Conservation (phyloP, 2,329 filamentous ascomycete genomes). For the Mollisiaceae sp. region DNA sequence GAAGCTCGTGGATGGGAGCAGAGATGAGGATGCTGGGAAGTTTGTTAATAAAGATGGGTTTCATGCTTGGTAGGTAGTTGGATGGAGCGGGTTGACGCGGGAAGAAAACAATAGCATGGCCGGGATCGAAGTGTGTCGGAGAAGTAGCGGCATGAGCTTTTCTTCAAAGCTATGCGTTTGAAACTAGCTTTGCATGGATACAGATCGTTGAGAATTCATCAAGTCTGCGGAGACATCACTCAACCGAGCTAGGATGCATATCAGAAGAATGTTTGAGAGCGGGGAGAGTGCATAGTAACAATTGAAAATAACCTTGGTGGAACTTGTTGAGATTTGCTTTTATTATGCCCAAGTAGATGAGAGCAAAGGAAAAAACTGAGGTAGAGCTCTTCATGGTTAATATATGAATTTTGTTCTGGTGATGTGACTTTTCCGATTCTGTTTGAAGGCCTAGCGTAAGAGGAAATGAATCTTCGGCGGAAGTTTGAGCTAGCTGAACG, state of each 20-base stretch:
- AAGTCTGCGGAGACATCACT: too few species aligned
- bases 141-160: too few species aligned
- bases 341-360: neutral
- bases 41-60: constrained; percentile 41
- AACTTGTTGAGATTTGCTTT: too few species aligned
- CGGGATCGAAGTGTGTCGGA: too few species aligned
- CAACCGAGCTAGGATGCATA: too few species aligned
- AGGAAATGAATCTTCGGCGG: too few species aligned
- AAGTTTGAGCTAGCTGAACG: too few species aligned
- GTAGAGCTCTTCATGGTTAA: neutral
- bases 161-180: too few species aligned
- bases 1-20: constrained; percentile 38
- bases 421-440: neutral
- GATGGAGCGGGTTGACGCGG: neutral
- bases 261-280: neutral
- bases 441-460: neutral
- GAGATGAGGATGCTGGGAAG: constrained; percentile 41
- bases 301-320: too few species aligned
- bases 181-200: too few species aligned
- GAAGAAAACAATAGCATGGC: too few species aligned
- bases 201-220: too few species aligned
- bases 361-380: neutral
- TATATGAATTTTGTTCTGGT: neutral
- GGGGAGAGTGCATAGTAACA: neutral
- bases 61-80: constrained; percentile 34